Conservation (phyloP, 306 rosid genomes). For the Quercus ilex region DNA sequence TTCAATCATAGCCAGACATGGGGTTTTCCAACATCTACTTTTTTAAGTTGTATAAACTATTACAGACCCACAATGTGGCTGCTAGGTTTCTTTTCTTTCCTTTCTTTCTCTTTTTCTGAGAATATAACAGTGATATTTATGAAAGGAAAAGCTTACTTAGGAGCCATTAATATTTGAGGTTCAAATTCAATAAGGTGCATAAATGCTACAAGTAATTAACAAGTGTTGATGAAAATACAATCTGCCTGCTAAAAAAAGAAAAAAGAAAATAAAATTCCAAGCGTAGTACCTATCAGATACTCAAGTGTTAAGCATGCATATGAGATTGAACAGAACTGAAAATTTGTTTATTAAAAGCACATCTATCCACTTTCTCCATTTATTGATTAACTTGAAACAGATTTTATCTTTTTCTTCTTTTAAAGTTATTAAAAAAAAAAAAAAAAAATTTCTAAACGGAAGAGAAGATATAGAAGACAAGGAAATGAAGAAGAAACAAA, state of each 20-base stretch:
- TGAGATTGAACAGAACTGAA: not conserved
- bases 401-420: not conserved
- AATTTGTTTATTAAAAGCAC: not conserved
- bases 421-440: too few relatives aligned
- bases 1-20: not conserved
- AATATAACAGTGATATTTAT: not conserved
- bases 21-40: not conserved
- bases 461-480: too few relatives aligned
- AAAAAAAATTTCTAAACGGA: not conserved
- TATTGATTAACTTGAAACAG: not conserved
- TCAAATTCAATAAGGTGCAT: not conserved
- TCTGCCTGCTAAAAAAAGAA: too few relatives aligned
- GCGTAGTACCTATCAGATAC: not conserved
- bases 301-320: not conserved
- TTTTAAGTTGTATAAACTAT: not conserved
- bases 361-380: not conserved
- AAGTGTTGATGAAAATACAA: too few relatives aligned
- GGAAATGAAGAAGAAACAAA: too few relatives aligned
- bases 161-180: not conserved
- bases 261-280: not conserved
- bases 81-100: not conserved
- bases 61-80: not conserved
- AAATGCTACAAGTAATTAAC: not conserved
- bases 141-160: not conserved
- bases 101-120: not conserved